Evolutionary conservation across 768 basidiomycete species (phyloP).

Genomic region (Tylopilus rubrobrunneus): DNA sequence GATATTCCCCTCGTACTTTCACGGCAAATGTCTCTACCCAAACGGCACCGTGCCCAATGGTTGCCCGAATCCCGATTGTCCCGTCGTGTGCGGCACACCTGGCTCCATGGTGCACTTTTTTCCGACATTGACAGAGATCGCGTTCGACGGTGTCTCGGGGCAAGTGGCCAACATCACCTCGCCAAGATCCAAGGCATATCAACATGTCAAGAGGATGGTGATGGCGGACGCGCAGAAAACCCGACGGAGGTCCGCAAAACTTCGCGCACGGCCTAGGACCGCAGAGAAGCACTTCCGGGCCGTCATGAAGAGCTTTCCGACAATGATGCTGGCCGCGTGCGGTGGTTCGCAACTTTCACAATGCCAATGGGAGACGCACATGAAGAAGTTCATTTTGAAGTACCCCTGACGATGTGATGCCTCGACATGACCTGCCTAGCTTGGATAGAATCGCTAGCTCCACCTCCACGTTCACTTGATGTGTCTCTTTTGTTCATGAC

Average conservation of each 20-base stretch:
- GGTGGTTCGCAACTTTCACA: conserved; percentile 42
- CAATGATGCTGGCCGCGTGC: conserved; percentile 38
- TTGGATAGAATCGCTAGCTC: conserved; percentile 1
- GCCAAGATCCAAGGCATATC: conserved; percentile 40
- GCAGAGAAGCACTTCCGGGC: conserved; percentile 22
- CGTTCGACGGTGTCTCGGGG: conserved; percentile 39
- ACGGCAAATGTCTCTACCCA: conserved; percentile 63
- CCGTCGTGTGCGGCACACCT: conserved; percentile 78
- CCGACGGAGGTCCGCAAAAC: conserved; percentile 5
- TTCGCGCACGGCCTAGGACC: conserved; percentile 19
- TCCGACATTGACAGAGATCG: conserved; percentile 44
- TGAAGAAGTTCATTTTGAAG: conserved; percentile 59
- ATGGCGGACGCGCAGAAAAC: conserved; percentile 31
- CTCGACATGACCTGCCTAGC: neutral
- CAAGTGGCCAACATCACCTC: conserved; percentile 34
- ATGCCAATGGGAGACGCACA: conserved; percentile 58
- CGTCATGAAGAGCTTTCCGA: conserved; percentile 34
- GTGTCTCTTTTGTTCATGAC: conserved; percentile 4
- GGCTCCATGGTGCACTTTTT: conserved; percentile 75
- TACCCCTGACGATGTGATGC: conserved; percentile 46
- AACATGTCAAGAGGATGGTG: conserved; percentile 40
- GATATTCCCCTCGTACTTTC: conserved; percentile 72
- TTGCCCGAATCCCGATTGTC: conserved; percentile 77
- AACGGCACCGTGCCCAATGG: conserved; percentile 58
- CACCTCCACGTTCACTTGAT: conserved; percentile 1